Evolutionary conservation across 75 land plant genomes (phyloP), one percentile per base, ranked within the genome.

Genomic region (Selaginella tamariscina): DNA sequence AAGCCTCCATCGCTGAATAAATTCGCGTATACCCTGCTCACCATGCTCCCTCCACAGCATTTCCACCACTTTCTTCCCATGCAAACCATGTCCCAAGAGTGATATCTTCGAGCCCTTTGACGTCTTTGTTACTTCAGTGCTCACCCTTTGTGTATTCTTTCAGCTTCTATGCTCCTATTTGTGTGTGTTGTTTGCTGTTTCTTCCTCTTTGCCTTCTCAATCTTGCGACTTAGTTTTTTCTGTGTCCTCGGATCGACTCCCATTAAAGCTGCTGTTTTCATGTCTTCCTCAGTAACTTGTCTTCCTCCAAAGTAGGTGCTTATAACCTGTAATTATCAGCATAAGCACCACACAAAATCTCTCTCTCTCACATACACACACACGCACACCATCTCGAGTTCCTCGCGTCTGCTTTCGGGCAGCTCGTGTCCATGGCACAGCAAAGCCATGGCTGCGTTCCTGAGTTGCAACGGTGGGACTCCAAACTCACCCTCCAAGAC

Each of bases 401-500:
- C 85, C 63, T 87, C 85, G 23, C 74, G 85, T 21, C 99, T 81
- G 21, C 82, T 70, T n/a, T 74, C 33, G 70, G 99, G 99, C 91
- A 95, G 83, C 31, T 56, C 68, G 27, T 84, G 68, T 29, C 91
- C 99, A 81, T 90, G 91, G 31, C 87, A 84, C 56, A 85, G 54
- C 49, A 95, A 79, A 32, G 99, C 99, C 86, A 87, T 85, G 31
- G 99, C 99, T 55, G 99, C 96, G 31, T 82, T 85, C 67, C 89
- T 77, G 64, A 95, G 72, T 27, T 91, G 96, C 56, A 91, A 63
- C 27, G 99, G 99, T 59, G 96, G 85, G 2, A 95, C 99, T 60
- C 99, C 99, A 2, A 63, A 65, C 27, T 65, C 65, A 1, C 67
- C 56, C 33, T 59, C 81, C 62, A 70, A 72, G 30, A 54, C 82